Evolutionary conservation across 2,329 filamentous ascomycete genomes (phyloP).

Genomic region (Sarocladium kiliense): DNA sequence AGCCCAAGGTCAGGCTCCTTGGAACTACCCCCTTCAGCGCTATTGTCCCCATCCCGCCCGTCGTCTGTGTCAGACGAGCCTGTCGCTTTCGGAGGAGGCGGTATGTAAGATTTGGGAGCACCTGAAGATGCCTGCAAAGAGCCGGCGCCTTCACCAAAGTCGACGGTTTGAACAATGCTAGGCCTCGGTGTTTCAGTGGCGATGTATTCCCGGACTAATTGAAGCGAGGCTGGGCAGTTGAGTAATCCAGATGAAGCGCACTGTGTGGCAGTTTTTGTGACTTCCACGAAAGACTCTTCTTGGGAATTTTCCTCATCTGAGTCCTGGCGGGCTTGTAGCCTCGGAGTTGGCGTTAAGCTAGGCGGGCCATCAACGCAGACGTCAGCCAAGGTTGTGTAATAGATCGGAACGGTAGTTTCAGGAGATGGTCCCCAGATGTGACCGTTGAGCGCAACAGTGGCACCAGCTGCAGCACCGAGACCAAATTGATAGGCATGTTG

Average conservation of each 20-base stretch:
- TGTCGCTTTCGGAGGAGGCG: neutral
- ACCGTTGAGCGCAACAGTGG: conserved; percentile 36
- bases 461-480: conserved; percentile 49
- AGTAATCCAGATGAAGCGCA: conserved; percentile 35
- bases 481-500: conserved; percentile 46
- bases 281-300: conserved; percentile 29
- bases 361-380: conserved; percentile 27
- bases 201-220: conserved; percentile 34
- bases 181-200: conserved; percentile 31
- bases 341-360: conserved; percentile 5
- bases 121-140: conserved; percentile 34
- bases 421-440: conserved; percentile 46
- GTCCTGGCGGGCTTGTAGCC: neutral
- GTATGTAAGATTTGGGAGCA: conserved; percentile 28
- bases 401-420: conserved; percentile 42
- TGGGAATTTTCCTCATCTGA: conserved; percentile 23
- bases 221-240: conserved; percentile 46
- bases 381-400: conserved; percentile 43
- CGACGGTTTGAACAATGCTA: conserved; percentile 26
- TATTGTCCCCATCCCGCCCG: neutral
- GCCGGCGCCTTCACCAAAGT: conserved; percentile 37
- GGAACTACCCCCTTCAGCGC: conserved; percentile 13
- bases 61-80: neutral
- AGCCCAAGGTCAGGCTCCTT: conserved; percentile 34
- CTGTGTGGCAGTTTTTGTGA: conserved; percentile 37